phyloP scores from a whole-genome alignment of 129 eudicot species.

The Tanacetum coccineum region DNA sequence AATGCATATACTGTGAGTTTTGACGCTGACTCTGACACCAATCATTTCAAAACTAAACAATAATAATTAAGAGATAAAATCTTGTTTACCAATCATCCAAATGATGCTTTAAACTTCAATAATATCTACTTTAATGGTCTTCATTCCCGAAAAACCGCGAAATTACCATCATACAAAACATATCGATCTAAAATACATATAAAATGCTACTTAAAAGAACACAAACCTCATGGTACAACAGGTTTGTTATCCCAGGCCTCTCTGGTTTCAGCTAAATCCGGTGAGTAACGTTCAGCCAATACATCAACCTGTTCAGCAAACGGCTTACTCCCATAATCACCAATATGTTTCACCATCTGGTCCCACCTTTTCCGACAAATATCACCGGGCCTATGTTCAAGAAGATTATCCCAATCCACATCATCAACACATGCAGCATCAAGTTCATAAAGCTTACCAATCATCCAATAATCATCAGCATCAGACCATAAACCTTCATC shows the following conservation, averaged over 20 bases:
- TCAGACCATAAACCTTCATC: conserved; percentile 48
- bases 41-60: neutral
- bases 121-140: no score
- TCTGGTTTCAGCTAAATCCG: conserved; percentile 44
- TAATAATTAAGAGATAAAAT: no score
- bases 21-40: no score
- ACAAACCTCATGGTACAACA: conserved; percentile 18
- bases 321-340: conserved; percentile 39
- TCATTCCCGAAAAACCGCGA: no score
- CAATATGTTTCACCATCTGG: conserved; percentile 62
- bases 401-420: conserved; percentile 76
- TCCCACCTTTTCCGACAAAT: conserved; percentile 59
- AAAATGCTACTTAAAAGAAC: neutral
- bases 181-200: no score
- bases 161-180: no score
- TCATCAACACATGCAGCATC: conserved; percentile 71
- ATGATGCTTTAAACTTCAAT: no score
- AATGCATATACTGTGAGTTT: no score
- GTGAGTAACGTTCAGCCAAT: conserved; percentile 54
- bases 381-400: conserved; percentile 55
- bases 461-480: conserved; percentile 56
- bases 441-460: conserved; percentile 43
- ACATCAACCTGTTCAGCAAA: conserved; percentile 67
- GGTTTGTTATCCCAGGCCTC: conserved; percentile 65
- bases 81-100: no score